Conservation (phyloP, 164 flowering plant genomes). For the Nymphaea colorata region DNA sequence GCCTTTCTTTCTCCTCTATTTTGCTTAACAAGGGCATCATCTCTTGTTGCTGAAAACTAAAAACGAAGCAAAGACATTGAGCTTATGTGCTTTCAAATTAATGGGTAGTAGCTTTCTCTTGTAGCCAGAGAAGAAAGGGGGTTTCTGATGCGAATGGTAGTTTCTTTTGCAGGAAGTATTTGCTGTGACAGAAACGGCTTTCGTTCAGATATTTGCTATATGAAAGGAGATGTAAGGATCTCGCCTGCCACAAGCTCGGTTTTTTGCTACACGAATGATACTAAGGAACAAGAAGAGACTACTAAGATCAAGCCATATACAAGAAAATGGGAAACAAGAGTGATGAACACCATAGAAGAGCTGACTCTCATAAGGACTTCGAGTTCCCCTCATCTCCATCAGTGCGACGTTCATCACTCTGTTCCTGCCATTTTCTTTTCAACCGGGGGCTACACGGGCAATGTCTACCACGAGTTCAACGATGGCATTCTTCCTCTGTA, state of each 20-base stretch:
- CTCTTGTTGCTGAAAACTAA: not conserved
- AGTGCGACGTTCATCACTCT: constrained; percentile 62
- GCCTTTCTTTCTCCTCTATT: not conserved
- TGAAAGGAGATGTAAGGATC: constrained; percentile 93
- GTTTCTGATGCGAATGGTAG: not conserved
- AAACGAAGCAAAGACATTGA: too few species aligned
- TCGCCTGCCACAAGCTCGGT: constrained; percentile 51
- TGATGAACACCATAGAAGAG: constrained; percentile 68
- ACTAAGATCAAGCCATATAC: constrained; percentile 85
- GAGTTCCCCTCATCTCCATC: constrained; percentile 9
- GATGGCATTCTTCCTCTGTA: constrained; percentile 81
- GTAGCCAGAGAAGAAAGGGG: constrained; percentile 36
- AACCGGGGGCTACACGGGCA: constrained; percentile 88
- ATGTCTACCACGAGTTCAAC: constrained; percentile 88
- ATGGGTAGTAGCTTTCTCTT: constrained; percentile 1
- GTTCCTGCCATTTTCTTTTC: constrained; percentile 87
- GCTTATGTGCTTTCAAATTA: too few species aligned
- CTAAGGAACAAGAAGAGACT: constrained; percentile 11
- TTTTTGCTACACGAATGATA: constrained; percentile 33
- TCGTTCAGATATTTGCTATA: constrained; percentile 62
- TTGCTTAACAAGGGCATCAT: not conserved
- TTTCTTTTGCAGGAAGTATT: constrained; percentile 36
- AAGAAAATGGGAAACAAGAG: constrained; percentile 77
- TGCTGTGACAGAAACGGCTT: constrained; percentile 70
- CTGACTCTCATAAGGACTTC: constrained; percentile 31